Percentiles rank a stretch among this genome's conserved stretches.
Evolutionary conservation across 352 stramenopile species (phyloP).

Genomic region (Nothophytophthora sp.): DNA sequence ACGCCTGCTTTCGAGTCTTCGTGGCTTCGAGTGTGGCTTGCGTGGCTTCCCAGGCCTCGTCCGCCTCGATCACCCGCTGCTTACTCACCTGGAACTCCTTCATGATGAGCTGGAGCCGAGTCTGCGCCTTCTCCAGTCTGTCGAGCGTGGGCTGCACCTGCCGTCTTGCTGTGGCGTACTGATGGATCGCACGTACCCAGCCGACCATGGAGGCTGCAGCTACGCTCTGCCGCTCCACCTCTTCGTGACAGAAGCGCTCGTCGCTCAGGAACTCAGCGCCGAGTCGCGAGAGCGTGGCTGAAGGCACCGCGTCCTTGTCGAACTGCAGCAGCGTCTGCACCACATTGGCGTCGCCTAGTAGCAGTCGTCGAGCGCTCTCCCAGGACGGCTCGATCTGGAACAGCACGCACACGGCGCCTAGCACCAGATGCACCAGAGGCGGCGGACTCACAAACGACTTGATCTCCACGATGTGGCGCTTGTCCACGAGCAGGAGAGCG

Average conservation of each 20-base stretch:
- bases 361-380: constrained; percentile 66
- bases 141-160: constrained; percentile 70
- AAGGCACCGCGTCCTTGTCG: constrained; percentile 69
- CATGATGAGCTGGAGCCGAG: constrained; percentile 52
- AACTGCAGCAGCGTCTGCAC: constrained; percentile 70
- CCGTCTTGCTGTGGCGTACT: constrained; percentile 49
- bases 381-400: constrained; percentile 72
- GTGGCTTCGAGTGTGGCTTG: constrained; percentile 26
- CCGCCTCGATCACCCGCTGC: constrained; percentile 50
- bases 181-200: constrained; percentile 70
- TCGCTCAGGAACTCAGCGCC: constrained; percentile 54
- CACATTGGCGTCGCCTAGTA: constrained; percentile 65
- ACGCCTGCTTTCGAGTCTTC: constrained; percentile 26
- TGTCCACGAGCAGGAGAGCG: constrained; percentile 61
- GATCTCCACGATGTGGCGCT: constrained; percentile 80
- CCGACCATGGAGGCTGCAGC: constrained; percentile 78
- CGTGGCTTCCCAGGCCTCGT: constrained; percentile 31
- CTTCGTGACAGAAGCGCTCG: constrained; percentile 53
- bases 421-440: constrained; percentile 64
- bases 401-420: constrained; percentile 74
- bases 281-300: constrained; percentile 37
- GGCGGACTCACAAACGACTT: constrained; percentile 82
- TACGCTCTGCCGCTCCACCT: constrained; percentile 79
- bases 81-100: constrained; percentile 71
- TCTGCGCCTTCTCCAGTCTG: constrained; percentile 61